These are phyloP conservation scores for Plasmodium vivax DNA, from an alignment of 169 alveolate species.

Conservation along the genomic window DNA sequence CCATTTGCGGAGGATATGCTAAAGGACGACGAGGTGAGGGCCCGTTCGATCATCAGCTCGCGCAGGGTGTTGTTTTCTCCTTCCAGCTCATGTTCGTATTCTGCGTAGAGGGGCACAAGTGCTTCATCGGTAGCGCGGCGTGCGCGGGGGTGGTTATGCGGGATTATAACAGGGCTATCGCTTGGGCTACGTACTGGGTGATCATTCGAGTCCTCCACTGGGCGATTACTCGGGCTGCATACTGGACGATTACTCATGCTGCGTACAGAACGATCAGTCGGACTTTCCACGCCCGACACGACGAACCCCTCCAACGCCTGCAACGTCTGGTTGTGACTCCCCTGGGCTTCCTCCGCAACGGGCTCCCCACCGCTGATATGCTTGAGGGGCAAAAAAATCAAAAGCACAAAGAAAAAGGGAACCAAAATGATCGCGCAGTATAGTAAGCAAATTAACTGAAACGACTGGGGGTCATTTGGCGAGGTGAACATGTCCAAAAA, in stretches of 20 bases:
- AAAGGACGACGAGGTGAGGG: background rate
- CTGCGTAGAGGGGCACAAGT: background rate
- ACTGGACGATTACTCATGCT: too few relatives aligned
- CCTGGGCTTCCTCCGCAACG: background rate
- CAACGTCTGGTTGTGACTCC: conserved; percentile 16
- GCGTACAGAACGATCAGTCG: too few relatives aligned
- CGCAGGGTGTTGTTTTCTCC: background rate
- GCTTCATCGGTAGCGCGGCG: background rate
- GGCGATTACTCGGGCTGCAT: too few relatives aligned
- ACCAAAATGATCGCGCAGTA: conserved; percentile 42
- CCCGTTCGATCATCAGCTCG: conserved; percentile 2
- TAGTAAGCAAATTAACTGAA: conserved; percentile 30
- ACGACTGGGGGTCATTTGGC: conserved; percentile 10
- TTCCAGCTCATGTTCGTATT: background rate
- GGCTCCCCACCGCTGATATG: background rate
- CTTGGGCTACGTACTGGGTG: background rate
- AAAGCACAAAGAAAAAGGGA: conserved; percentile 35
- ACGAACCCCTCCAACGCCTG: conserved; percentile 34
- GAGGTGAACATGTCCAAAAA: conserved; percentile 46
- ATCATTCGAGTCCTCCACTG: too few relatives aligned
- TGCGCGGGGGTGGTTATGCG: background rate
- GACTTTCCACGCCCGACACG: background rate
- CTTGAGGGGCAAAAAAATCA: conserved; percentile 26
- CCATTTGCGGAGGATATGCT: background rate
- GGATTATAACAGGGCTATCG: background rate